Evolutionary conservation across 2,329 filamentous ascomycete genomes (phyloP), one percentile per base, ranked within the genome.

Genomic region (Colletotrichum plurivorum): DNA sequence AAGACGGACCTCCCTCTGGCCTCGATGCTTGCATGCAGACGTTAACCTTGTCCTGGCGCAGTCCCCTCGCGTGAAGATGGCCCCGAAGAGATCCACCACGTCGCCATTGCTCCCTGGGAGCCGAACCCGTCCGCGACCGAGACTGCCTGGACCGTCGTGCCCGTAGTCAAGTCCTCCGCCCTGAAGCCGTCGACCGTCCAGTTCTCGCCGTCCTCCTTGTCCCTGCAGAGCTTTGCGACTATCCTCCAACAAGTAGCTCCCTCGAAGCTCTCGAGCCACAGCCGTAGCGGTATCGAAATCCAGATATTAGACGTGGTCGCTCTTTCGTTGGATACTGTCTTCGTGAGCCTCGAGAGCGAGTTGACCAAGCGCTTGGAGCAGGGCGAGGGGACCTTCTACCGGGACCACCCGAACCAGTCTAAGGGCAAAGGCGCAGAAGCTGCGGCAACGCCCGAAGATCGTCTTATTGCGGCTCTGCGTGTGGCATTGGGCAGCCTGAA

Each of bases 81-180:
- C 57, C 63, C 71, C 27, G 80, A 81, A 69, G 81, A 85, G 25
- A 76, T 87, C 65, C 83, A 88, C 69, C 87, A 94, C 77, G 87
- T 94, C 71, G 93, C 93, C 49, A 89, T 95, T 72, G 89, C 92
- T 54, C 92, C 92, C 4, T 94, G 92, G 92, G 83, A 88, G 1
- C 91, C 93, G 13, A 84, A 82, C 63, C 79, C 84, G 43, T 83
- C 81, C 6, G 81, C 88, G 20, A 85, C 92, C 76, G 89, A 90
- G 67, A 88, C 90, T 18, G 86, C 88, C 54, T 99, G 96, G 96
- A 94, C 94, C 8, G 88, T 98, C 57, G 88, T 98, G 41, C 93
- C 95, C 1, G 89, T 97, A 68, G 85, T 86, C 22, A 84, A 85
- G 72, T 90, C 90, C 49, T 85, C 89, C 51, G 86, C 88, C 10